phyloP scores from a whole-genome alignment of 1,284 basidiomycete genomes.

The Mycosarcoma maydis region DNA sequence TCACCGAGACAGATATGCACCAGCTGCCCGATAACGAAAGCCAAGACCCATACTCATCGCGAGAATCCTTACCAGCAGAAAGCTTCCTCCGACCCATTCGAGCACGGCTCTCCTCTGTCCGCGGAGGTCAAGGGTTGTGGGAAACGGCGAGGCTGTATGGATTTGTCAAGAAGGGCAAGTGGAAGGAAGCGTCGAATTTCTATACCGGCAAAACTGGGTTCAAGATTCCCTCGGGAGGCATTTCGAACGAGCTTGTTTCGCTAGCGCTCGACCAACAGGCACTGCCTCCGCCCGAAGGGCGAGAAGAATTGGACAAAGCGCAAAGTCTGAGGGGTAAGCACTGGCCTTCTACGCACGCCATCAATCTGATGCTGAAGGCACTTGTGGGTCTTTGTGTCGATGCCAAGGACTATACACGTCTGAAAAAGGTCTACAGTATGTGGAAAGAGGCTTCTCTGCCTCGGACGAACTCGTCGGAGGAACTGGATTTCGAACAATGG shows the following conservation, averaged over 20 bases:
- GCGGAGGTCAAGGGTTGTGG: slow-evolving; percentile 34
- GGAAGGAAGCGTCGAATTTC: slow-evolving; percentile 19
- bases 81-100: slow-evolving; percentile 33
- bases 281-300: background rate
- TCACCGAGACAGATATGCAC: slow-evolving; percentile 28
- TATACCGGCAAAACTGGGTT: slow-evolving; percentile 26
- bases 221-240: slow-evolving; percentile 32
- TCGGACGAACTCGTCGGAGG: background rate
- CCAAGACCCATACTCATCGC: background rate
- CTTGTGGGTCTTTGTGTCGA: slow-evolving; percentile 21
- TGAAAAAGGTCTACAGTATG: slow-evolving; percentile 11
- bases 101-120: slow-evolving; percentile 1
- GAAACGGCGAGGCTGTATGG: slow-evolving; percentile 36
- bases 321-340: slow-evolving; percentile 9
- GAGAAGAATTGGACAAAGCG: background rate
- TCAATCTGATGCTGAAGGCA: slow-evolving; percentile 36
- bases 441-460: slow-evolving; percentile 24
- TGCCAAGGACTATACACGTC: slow-evolving; percentile 19
- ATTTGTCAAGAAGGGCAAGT: slow-evolving; percentile 21
- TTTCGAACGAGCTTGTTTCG: slow-evolving; percentile 14
- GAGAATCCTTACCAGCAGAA: slow-evolving; percentile 18
- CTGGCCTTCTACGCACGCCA: slow-evolving; percentile 46
- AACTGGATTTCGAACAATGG: slow-evolving; percentile 28
- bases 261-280: slow-evolving; percentile 13
- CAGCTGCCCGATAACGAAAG: background rate